phyloP scores from a whole-genome alignment of 805 yeast genomes.

The Priceomyces medius region DNA sequence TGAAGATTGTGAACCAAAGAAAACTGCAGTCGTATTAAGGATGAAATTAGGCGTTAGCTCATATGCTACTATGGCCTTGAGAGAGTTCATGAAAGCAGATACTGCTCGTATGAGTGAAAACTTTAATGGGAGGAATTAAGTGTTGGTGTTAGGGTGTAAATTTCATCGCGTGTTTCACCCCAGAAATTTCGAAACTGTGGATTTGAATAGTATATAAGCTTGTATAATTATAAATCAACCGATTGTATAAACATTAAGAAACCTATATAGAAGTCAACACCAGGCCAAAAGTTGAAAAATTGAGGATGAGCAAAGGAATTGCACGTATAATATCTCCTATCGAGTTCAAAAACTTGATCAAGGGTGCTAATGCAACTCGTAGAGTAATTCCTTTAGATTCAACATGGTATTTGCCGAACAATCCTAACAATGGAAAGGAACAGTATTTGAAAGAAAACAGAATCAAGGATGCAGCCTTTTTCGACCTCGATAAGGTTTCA shows the following conservation, averaged over 20 bases:
- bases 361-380: conserved; percentile 1
- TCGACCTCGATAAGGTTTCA: conserved; percentile 72
- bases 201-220: no score
- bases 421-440: conserved; percentile 54
- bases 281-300: no score
- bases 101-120: conserved; percentile 43
- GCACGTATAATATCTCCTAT: conserved; percentile 7
- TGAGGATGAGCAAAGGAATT: conserved; percentile 5
- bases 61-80: conserved; percentile 95
- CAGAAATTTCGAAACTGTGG: no score
- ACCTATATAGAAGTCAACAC: no score
- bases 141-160: background rate
- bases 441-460: conserved; percentile 58
- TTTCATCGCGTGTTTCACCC: no score
- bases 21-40: conserved; percentile 69
- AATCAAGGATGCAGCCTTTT: conserved; percentile 64
- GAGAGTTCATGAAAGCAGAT: conserved; percentile 84
- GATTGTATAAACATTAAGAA: no score
- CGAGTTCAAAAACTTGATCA: conserved; percentile 8
- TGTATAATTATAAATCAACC: no score
- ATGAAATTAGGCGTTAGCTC: conserved; percentile 82
- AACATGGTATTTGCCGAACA: conserved; percentile 90
- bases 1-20: conserved; percentile 24
- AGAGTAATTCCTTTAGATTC: conserved; percentile 69
- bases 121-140: conserved; percentile 4